These are phyloP conservation scores for Penstemon davidsonii DNA, from an alignment of 257 asterid species.

Conservation along the genomic window DNA sequence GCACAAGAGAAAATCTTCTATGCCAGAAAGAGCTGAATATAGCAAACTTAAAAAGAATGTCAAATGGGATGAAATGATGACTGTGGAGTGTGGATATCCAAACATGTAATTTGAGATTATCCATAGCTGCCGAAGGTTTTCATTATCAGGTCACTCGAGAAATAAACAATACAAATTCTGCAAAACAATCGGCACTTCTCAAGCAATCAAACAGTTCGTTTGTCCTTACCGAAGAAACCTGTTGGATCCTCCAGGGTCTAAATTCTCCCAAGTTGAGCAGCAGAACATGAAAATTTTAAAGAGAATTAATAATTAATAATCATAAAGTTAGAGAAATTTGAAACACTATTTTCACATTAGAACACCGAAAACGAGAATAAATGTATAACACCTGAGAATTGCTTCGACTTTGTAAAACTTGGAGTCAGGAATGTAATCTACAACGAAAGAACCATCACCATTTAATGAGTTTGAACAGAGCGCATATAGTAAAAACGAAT, in stretches of 20 bases:
- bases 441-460: slow-evolving; percentile 27
- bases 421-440: slow-evolving; percentile 72
- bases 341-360: neutral
- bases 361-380: neutral
- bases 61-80: neutral
- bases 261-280: slow-evolving; percentile 32
- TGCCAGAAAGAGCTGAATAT: neutral
- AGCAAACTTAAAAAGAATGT: neutral
- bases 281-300: slow-evolving; percentile 17
- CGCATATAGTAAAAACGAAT: neutral
- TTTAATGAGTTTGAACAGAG: slow-evolving; percentile 6
- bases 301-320: slow-evolving; percentile 16
- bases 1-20: neutral
- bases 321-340: slow-evolving; percentile 11
- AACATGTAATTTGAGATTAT: neutral
- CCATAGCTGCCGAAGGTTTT: neutral
- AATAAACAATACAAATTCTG: neutral
- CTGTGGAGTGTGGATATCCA: slow-evolving; percentile 10
- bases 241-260: slow-evolving; percentile 93
- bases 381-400: slow-evolving; percentile 58
- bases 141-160: slow-evolving; percentile 3
- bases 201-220: slow-evolving; percentile 16
- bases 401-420: slow-evolving; percentile 91
- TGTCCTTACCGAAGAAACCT: slow-evolving; percentile 84
- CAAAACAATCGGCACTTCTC: neutral